Evolutionary conservation across 371 early-diverging fungal genomes (phyloP).

Genomic region (Phascolomyces articulosus): DNA sequence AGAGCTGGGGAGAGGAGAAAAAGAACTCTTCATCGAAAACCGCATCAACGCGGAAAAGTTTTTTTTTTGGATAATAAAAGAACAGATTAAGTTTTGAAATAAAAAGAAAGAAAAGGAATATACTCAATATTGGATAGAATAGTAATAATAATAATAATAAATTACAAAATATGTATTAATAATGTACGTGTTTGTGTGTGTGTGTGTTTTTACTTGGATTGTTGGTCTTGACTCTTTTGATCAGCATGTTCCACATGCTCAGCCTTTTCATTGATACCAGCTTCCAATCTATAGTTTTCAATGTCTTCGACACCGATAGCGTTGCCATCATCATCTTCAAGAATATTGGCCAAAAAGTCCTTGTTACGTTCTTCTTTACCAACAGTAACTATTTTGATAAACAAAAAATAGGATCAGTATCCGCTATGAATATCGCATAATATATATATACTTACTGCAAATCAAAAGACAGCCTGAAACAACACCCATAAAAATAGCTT

Average conservation of each 20-base stretch:
- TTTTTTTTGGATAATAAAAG: too few relatives aligned
- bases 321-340: conserved; percentile 28
- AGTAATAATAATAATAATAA: too few relatives aligned
- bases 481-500: conserved; percentile 66
- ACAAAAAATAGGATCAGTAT: not conserved
- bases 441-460: conserved; percentile 22
- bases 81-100: too few relatives aligned
- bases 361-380: conserved; percentile 50
- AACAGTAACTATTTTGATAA: conserved; percentile 25
- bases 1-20: too few relatives aligned
- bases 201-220: conserved; percentile 44
- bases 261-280: not conserved
- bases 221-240: not conserved
- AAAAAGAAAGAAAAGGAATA: too few relatives aligned
- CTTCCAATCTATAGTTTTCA: conserved; percentile 22
- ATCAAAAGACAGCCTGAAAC: conserved; percentile 46
- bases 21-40: too few relatives aligned
- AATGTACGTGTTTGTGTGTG: conserved; percentile 60
- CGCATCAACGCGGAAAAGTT: too few relatives aligned
- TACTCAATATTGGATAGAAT: too few relatives aligned
- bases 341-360: conserved; percentile 35
- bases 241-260: not conserved
- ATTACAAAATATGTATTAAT: conserved; percentile 32
- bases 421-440: not conserved
- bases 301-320: conserved; percentile 30